Base-by-base conservation (phyloP, 352 stramenopile genomes). In the Phytophthora sojae region DNA sequence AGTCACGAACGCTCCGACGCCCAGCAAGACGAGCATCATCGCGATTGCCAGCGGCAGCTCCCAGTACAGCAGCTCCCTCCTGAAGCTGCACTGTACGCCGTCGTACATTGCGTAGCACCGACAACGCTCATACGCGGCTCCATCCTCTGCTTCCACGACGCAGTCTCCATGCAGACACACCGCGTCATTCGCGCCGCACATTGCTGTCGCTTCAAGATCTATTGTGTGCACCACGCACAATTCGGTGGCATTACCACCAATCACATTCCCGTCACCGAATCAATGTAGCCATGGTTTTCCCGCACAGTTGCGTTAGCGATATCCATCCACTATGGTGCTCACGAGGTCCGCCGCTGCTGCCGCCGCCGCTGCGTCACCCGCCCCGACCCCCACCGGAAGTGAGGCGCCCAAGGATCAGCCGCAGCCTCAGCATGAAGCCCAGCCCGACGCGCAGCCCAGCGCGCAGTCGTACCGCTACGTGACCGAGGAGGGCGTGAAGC, bases 401-500 rank as follows among this genome's bases (percentile, higher is more conserved):
- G 26, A 64, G 37, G 15, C 61, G 45, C 55, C 47, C 61, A 67
- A 51, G 51, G 29, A 32, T 32, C 58, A 51, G 8, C 23, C 50
- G 9, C 25, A 42, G 11, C 14, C 35, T 15, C 35, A 42, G 35
- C 11, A 32, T 32, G 29, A 32, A 32, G 29, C 42, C 9, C 39
- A 49, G 14, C 3, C 39, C 14, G 35, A 66, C 52, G 39, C 32
- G 9, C 19, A 69, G 32, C 32, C 37, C 29, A 75, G 64, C 39
- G 45, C 53, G 23, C 54, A 60, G 19, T n/a, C 52, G 23, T 93
- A 88, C 61, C 82, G 68, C 56, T 96, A 95, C 77, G 78, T 96
- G 56, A 90, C 85, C 25, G 77, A 83, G 50, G 81, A 91, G 4
- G 88, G 88, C 57, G 87, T 88, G 51, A 83, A 88, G 64, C 77